Percentiles rank a stretch among this genome's conserved stretches.
Conservation (phyloP, 257 asterid species). For the Gentiana macrophylla region DNA sequence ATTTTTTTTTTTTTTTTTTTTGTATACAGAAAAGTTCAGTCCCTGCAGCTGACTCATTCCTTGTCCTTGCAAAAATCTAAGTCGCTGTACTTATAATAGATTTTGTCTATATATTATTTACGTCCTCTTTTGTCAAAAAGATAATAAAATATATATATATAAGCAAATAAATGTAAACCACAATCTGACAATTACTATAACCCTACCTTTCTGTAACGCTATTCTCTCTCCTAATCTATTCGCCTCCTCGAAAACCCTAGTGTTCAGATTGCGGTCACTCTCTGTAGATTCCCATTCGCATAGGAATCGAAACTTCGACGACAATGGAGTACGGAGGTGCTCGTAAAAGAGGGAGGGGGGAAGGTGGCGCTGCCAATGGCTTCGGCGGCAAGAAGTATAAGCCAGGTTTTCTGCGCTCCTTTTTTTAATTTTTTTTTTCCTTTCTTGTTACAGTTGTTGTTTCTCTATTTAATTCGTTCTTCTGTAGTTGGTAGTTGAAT, state of each 20-base stretch:
- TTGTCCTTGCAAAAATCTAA: too few relatives aligned
- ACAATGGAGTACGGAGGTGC: slow-evolving; percentile 51
- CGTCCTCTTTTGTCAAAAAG: too few relatives aligned
- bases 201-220: neutral
- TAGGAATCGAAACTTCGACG: too few relatives aligned
- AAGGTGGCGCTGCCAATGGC: slow-evolving; percentile 38
- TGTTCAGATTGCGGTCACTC: slow-evolving; percentile 1
- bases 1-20: too few relatives aligned
- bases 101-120: too few relatives aligned
- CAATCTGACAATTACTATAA: neutral
- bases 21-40: too few relatives aligned
- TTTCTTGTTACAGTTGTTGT: neutral
- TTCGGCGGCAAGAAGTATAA: slow-evolving; percentile 37
- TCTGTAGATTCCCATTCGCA: neutral
- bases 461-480: neutral
- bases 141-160: too few relatives aligned
- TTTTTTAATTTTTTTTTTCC: neutral
- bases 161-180: too few relatives aligned
- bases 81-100: too few relatives aligned
- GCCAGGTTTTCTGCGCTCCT: slow-evolving; percentile 34
- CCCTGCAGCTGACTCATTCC: too few relatives aligned
- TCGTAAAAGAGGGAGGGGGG: slow-evolving; percentile 45
- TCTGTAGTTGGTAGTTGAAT: slow-evolving; percentile 1
- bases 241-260: slow-evolving; percentile 12
- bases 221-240: neutral